These are phyloP conservation scores for Hibiscus trionum DNA, from an alignment of 345 rosid species.

Conservation along the genomic window DNA sequence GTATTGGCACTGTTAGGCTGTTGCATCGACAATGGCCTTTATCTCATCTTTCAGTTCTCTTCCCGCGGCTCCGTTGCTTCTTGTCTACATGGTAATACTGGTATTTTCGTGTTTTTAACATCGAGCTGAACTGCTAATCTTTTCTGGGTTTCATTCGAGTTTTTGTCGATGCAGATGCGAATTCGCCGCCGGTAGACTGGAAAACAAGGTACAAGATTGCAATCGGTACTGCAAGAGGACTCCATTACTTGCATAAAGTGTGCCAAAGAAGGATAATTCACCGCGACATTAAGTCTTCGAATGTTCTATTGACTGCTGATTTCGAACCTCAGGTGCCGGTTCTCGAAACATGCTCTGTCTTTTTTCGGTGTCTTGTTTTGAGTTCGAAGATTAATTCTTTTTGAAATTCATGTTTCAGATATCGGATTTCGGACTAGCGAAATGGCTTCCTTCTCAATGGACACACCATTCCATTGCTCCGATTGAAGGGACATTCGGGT, in stretches of 20 bases:
- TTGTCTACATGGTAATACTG: slow-evolving; percentile 68
- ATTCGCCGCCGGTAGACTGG: slow-evolving; percentile 55
- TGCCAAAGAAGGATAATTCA: slow-evolving; percentile 91
- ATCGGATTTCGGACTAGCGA: slow-evolving; percentile 90
- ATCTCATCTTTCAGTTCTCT: slow-evolving; percentile 76
- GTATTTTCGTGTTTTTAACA: too few species aligned
- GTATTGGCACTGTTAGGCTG: slow-evolving; percentile 76
- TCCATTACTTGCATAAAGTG: slow-evolving; percentile 82
- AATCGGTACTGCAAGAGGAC: slow-evolving; percentile 77
- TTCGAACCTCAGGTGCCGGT: slow-evolving; percentile 59
- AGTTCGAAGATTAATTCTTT: too few species aligned
- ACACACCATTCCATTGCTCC: slow-evolving; percentile 97
- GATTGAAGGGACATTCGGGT: slow-evolving; percentile 99
- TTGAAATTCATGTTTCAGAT: slow-evolving; percentile 30
- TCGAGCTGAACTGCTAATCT: neutral
- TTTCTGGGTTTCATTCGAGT: neutral
- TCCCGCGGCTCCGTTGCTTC: slow-evolving; percentile 89
- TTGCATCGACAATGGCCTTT: slow-evolving; percentile 83
- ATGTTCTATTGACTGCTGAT: slow-evolving; percentile 68
- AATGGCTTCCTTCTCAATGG: slow-evolving; percentile 99
- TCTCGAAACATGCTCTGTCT: neutral
- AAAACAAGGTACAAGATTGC: slow-evolving; percentile 67
- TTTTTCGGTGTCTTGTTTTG: neutral
- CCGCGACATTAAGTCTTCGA: slow-evolving; percentile 91
- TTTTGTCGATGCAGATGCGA: slow-evolving; percentile 32